phyloP scores from a whole-genome alignment of 768 basidiomycete genomes.

The Lentinula aciculospora region DNA sequence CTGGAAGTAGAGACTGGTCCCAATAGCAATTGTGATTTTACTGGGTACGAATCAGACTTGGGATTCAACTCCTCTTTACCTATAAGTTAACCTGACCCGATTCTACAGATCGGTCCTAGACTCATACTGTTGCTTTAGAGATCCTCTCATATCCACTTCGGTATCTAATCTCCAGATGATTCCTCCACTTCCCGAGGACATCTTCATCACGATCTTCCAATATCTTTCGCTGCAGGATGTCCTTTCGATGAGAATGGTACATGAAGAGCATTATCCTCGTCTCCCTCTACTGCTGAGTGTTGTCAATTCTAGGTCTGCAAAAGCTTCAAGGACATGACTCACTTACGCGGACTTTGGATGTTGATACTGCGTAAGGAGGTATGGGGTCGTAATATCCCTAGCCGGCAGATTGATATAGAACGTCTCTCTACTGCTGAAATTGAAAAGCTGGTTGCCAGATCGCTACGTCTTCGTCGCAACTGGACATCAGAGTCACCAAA shows the following conservation, averaged over 20 bases:
- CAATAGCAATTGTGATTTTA: background rate
- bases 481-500: conserved; percentile 43
- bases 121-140: background rate
- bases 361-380: background rate
- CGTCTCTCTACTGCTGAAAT: conserved; percentile 35
- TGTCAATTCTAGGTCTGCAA: background rate
- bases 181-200: conserved; percentile 1
- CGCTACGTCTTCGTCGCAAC: conserved; percentile 37
- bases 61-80: background rate
- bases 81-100: background rate
- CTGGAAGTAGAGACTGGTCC: background rate
- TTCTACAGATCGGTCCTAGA: background rate
- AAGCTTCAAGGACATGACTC: background rate
- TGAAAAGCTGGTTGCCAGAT: conserved; percentile 32
- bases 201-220: background rate
- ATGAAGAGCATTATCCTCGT: background rate
- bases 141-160: background rate
- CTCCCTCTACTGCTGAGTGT: background rate
- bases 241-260: conserved; percentile 3
- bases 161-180: background rate
- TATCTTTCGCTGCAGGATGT: background rate
- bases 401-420: conserved; percentile 15
- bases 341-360: background rate
- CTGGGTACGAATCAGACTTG: background rate
- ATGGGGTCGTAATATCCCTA: conserved; percentile 1